phyloP scores from a whole-genome alignment of 805 yeast species.

The Yamadazyma ubonensis region DNA sequence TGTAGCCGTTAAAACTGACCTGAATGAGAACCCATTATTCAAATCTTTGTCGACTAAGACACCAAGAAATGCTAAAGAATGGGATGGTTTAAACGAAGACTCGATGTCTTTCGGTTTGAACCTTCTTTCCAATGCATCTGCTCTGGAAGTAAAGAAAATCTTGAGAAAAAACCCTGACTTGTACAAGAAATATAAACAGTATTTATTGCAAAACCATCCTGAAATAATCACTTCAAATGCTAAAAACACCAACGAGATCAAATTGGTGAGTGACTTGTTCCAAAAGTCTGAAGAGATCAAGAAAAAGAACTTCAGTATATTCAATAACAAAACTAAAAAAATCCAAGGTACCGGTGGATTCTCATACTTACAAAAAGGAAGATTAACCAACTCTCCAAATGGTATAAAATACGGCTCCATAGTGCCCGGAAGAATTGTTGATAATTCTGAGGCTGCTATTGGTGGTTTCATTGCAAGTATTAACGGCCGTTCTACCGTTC shows the following conservation, averaged over 20 bases:
- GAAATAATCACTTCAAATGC: conserved; percentile 26
- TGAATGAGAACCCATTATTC: conserved; percentile 43
- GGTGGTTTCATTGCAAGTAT: conserved; percentile 38
- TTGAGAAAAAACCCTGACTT: conserved; percentile 44
- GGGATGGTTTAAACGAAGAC: conserved; percentile 18
- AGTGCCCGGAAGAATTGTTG: conserved; percentile 67
- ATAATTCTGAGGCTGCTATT: conserved; percentile 52
- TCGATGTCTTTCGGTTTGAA: conserved; percentile 33
- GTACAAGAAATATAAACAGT: conserved; percentile 53
- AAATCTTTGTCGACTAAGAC: conserved; percentile 28
- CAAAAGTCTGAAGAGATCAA: conserved; percentile 18
- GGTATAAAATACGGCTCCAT: conserved; percentile 57
- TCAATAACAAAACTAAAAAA: conserved; percentile 11
- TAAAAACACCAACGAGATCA: conserved; percentile 20
- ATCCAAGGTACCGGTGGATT: conserved; percentile 76
- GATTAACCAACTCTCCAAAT: conserved; percentile 66
- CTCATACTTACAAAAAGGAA: conserved; percentile 66
- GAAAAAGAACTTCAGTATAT: conserved; percentile 19
- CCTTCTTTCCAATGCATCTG: conserved; percentile 26
- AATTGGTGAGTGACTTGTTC: conserved; percentile 35
- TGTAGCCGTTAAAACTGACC: conserved; percentile 41
- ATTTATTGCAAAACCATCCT: conserved; percentile 53
- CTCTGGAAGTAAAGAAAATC: conserved; percentile 28
- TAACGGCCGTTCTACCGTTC: conserved; percentile 38
- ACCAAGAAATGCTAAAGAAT: conserved; percentile 17